Evolutionary conservation across 2,329 filamentous ascomycete species (phyloP).

Genomic region (Juglanconis sp.): DNA sequence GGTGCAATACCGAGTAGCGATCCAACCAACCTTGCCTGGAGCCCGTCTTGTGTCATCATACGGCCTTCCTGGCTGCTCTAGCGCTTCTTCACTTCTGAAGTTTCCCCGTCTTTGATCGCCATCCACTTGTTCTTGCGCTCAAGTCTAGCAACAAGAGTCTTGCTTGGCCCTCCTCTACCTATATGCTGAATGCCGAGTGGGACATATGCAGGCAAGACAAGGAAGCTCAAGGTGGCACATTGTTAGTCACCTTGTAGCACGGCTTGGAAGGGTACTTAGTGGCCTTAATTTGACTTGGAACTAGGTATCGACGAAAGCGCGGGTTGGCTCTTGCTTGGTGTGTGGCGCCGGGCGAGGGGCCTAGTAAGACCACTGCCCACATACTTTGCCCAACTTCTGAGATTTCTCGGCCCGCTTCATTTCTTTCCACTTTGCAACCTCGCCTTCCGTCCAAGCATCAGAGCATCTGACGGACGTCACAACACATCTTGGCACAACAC

Average conservation of each 20-base stretch:
- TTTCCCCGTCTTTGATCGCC: background rate
- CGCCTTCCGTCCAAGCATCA: background rate
- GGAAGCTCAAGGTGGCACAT: slow-evolving; percentile 6
- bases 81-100: background rate
- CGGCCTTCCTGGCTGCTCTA: background rate
- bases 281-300: slow-evolving; percentile 5
- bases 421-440: slow-evolving; percentile 7
- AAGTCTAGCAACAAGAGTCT: background rate
- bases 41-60: background rate
- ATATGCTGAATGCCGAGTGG: background rate
- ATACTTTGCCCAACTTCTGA: slow-evolving; percentile 7
- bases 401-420: slow-evolving; percentile 16
- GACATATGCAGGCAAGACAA: slow-evolving; percentile 7
- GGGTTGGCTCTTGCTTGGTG: background rate
- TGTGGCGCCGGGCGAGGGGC: slow-evolving; percentile 9
- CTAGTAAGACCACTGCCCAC: background rate
- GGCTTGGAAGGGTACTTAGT: background rate
- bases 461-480: slow-evolving; percentile 1
- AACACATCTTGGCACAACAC: background rate
- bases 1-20: background rate
- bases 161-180: background rate
- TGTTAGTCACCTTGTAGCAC: slow-evolving; percentile 7
- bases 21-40: background rate
- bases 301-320: slow-evolving; percentile 2
- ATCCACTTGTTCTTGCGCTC: background rate